A percentile compares a stretch with the other conserved stretches of the same genome.
Evolutionary conservation across 2,329 filamentous ascomycete genomes (phyloP).

Genomic region (Gaeumannomyces sp.): DNA sequence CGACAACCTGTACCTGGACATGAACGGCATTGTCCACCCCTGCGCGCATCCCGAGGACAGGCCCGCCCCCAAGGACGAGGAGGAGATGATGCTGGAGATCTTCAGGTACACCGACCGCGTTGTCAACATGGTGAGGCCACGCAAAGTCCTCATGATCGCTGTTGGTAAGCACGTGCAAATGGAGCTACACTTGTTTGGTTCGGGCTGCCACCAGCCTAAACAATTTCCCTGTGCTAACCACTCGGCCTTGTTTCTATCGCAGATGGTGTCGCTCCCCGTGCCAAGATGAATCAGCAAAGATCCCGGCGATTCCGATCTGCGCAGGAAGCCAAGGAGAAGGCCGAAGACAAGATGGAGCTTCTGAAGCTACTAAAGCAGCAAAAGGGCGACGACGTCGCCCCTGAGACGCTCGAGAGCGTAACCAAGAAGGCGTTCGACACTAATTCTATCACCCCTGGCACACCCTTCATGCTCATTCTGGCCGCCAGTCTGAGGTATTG

Average conservation of each 20-base stretch:
- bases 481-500: constrained; percentile 88
- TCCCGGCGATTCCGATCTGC: constrained; percentile 91
- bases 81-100: constrained; percentile 98
- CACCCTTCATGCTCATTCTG: constrained; percentile 97
- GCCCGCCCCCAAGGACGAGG: constrained; percentile 85
- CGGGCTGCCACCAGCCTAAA: background rate
- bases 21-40: constrained; percentile 99
- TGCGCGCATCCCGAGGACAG: constrained; percentile 96
- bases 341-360: constrained; percentile 83
- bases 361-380: constrained; percentile 78
- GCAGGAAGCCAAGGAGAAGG: constrained; percentile 90
- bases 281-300: constrained; percentile 99
- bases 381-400: constrained; percentile 57
- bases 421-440: constrained; percentile 90
- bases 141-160: constrained; percentile 95
- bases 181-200: background rate
- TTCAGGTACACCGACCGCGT: constrained; percentile 99
- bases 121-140: constrained; percentile 95
- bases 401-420: constrained; percentile 53
- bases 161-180: constrained; percentile 57
- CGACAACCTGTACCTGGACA: constrained; percentile 96
- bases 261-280: constrained; percentile 95
- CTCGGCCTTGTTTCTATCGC: background rate
- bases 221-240: constrained; percentile 8
- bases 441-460: constrained; percentile 85